These are phyloP conservation scores for Oryza longistaminata DNA, from an alignment of 176 grass and related monocot species.

Conservation along the genomic window DNA sequence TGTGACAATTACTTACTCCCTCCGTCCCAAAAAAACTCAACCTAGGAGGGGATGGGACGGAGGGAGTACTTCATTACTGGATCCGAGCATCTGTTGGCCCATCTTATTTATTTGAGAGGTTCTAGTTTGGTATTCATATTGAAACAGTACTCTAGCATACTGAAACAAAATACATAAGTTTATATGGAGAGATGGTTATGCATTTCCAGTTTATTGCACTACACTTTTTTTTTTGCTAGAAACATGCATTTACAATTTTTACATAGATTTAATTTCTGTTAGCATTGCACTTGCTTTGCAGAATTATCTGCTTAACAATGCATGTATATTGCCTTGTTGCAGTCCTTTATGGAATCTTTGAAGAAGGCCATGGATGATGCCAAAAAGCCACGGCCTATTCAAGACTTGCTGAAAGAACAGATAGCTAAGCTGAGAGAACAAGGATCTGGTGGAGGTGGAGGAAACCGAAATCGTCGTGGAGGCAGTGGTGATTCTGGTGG, in stretches of 20 bases:
- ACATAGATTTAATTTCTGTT: constrained; percentile 18
- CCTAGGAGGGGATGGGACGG: no score
- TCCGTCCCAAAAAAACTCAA: no score
- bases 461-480: constrained; percentile 61
- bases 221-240: constrained; percentile 13
- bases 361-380: constrained; percentile 71
- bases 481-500: constrained; percentile 60
- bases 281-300: not conserved
- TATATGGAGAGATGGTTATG: not conserved
- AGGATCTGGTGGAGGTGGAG: constrained; percentile 57
- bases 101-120: not conserved
- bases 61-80: not conserved
- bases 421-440: constrained; percentile 54
- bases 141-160: constrained; percentile 11
- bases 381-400: constrained; percentile 61
- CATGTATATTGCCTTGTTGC: constrained; percentile 30
- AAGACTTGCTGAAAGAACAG: constrained; percentile 73
- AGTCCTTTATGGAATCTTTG: constrained; percentile 86
- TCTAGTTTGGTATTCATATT: constrained; percentile 5
- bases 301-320: constrained; percentile 22
- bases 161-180: not conserved
- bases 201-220: constrained; percentile 6
- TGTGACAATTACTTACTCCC: not conserved
- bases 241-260: not conserved
- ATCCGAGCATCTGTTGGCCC: not conserved